Evolutionary conservation across 257 asterid species (phyloP).

Genomic region (Paraleonurus japonicus): DNA sequence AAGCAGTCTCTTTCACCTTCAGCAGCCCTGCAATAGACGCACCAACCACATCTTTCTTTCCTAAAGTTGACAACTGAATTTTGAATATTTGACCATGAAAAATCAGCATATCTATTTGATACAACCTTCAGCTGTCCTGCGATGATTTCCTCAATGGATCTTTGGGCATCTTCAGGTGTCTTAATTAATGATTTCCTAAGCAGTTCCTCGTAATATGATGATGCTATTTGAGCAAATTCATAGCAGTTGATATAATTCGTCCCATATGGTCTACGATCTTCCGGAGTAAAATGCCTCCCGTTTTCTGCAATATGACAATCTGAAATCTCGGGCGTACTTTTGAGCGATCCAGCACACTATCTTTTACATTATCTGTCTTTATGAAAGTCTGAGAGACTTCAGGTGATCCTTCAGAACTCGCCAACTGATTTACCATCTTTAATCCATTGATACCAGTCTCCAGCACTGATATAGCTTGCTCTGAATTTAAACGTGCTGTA

Average conservation of each 20-base stretch:
- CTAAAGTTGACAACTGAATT: conserved; percentile 33
- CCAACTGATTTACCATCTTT: conserved; percentile 49
- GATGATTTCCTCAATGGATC: conserved; percentile 58
- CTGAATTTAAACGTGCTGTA: conserved; percentile 43
- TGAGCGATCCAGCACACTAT: conserved; percentile 29
- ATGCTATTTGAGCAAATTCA: conserved; percentile 68
- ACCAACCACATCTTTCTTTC: conserved; percentile 96
- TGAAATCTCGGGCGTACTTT: conserved; percentile 34
- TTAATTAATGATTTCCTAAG: conserved; percentile 50
- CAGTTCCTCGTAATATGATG: conserved; percentile 51
- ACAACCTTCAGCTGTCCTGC: conserved; percentile 70
- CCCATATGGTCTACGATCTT: no score
- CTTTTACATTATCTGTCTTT: conserved; percentile 33
- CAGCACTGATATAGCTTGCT: conserved; percentile 20
- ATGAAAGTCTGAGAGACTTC: conserved; percentile 58
- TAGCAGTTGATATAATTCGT: conserved; percentile 60
- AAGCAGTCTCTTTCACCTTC: conserved; percentile 76
- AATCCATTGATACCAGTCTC: conserved; percentile 37
- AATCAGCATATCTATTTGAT: conserved; percentile 50
- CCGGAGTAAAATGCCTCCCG: no score
- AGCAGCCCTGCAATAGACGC: conserved; percentile 70
- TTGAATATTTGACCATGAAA: conserved; percentile 67
- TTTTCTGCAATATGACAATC: conserved; percentile 32
- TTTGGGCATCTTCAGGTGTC: conserved; percentile 42
- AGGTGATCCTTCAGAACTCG: conserved; percentile 74